Conservation (phyloP, 805 yeast species). For the Suhomyces xylopsoci region DNA sequence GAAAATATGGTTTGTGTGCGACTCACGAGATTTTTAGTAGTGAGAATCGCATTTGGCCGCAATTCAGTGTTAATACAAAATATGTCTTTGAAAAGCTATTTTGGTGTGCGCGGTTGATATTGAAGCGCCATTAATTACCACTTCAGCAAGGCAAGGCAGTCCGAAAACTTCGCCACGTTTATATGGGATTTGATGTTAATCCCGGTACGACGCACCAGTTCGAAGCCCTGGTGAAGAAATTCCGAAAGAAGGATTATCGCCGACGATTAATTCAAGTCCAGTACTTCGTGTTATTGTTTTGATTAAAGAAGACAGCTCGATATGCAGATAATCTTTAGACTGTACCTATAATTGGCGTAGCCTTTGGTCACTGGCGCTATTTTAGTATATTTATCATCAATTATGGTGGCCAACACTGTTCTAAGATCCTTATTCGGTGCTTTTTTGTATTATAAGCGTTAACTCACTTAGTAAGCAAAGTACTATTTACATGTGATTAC, state of each 20-base stretch:
- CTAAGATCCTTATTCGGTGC: neutral
- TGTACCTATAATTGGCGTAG: slow-evolving; percentile 50
- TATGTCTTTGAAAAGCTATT: too few relatives aligned
- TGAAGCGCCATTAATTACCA: neutral
- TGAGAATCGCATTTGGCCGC: too few relatives aligned
- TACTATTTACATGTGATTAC: too few relatives aligned
- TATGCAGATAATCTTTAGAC: slow-evolving; percentile 78
- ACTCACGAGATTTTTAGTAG: too few relatives aligned
- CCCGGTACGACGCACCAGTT: slow-evolving; percentile 22
- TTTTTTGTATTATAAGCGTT: too few relatives aligned
- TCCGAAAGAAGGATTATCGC: slow-evolving; percentile 81
- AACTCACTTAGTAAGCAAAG: too few relatives aligned
- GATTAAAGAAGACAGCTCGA: slow-evolving; percentile 88
- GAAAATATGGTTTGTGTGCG: too few relatives aligned
- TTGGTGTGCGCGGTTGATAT: neutral
- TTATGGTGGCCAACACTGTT: slow-evolving; percentile 53
- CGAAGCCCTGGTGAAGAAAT: slow-evolving; percentile 46
- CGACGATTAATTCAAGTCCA: slow-evolving; percentile 70
- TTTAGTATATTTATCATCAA: slow-evolving; percentile 57
- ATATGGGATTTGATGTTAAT: neutral
- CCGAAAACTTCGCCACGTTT: neutral
- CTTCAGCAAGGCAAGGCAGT: neutral
- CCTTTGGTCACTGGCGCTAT: slow-evolving; percentile 10
- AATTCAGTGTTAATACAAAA: too few relatives aligned
- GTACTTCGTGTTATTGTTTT: slow-evolving; percentile 68